Conservation (phyloP, 129 eudicot species). For the Escallonia herrerae region DNA sequence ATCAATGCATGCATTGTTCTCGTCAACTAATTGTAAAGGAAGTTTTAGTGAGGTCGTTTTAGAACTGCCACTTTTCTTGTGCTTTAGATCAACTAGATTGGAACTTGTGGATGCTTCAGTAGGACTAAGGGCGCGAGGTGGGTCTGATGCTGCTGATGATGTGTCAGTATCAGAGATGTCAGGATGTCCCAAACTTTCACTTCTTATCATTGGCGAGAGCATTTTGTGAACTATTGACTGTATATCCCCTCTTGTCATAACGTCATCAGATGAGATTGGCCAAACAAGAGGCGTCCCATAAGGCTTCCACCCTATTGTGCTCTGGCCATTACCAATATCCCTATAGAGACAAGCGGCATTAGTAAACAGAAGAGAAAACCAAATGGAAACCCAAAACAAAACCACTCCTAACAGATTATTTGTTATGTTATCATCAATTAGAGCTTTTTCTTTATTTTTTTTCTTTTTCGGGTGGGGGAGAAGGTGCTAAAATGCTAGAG, state of each 20-base stretch:
- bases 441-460: no score
- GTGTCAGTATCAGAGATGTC: slow-evolving; percentile 22
- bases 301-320: slow-evolving; percentile 72
- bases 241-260: slow-evolving; percentile 74
- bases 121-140: slow-evolving; percentile 17
- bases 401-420: no score
- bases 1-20: slow-evolving; percentile 78
- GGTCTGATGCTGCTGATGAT: slow-evolving; percentile 31
- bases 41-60: slow-evolving; percentile 37
- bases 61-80: slow-evolving; percentile 25
- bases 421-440: no score
- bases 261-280: slow-evolving; percentile 65
- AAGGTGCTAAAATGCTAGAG: no score
- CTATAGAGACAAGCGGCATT: slow-evolving; percentile 16
- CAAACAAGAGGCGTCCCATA: slow-evolving; percentile 91
- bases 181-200: slow-evolving; percentile 20
- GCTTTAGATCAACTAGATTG: slow-evolving; percentile 28
- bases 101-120: slow-evolving; percentile 25
- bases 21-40: slow-evolving; percentile 85
- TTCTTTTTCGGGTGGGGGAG: no score
- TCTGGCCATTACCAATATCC: slow-evolving; percentile 49
- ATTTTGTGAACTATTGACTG: slow-evolving; percentile 69
- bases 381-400: neutral
- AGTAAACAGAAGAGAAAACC: neutral
- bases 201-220: slow-evolving; percentile 75